Conservation (phyloP, 1,139 yeast genomes). For the Debaryomycetaceae sp. region DNA sequence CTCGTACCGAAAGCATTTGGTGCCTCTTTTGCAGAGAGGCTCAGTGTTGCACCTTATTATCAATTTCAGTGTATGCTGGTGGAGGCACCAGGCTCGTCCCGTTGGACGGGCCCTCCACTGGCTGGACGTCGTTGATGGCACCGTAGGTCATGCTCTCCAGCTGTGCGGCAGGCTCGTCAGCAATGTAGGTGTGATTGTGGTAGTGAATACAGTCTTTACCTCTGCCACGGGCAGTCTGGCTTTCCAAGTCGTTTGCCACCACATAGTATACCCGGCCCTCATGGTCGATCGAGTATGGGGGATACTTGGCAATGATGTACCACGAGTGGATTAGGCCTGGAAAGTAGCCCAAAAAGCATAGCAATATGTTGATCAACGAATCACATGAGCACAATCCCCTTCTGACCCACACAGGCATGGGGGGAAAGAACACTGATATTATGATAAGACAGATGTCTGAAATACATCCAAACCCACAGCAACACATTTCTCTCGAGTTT, state of each 20-base stretch:
- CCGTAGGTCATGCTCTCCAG: conserved; percentile 18
- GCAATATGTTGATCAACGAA: conserved; percentile 54
- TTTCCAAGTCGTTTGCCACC: conserved; percentile 31
- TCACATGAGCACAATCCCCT: conserved; percentile 63
- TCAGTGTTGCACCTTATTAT: conserved; percentile 7
- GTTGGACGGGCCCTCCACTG: conserved; percentile 10
- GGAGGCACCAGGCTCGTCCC: conserved; percentile 14
- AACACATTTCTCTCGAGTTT: neutral
- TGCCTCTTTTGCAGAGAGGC: no score
- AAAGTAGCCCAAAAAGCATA: conserved; percentile 59
- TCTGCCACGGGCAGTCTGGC: conserved; percentile 13
- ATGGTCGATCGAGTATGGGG: conserved; percentile 21
- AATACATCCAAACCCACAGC: conserved; percentile 21
- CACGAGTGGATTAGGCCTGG: conserved; percentile 70
- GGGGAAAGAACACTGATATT: conserved; percentile 63
- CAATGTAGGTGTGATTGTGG: conserved; percentile 12
- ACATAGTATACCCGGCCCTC: conserved; percentile 31
- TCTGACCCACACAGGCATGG: conserved; percentile 68
- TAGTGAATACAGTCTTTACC: conserved; percentile 20
- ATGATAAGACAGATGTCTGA: conserved; percentile 57
- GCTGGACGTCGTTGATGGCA: conserved; percentile 16
- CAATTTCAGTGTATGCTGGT: conserved; percentile 37
- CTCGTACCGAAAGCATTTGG: no score
- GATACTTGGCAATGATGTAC: conserved; percentile 56
- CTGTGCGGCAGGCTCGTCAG: conserved; percentile 9